phyloP scores from a whole-genome alignment of 2,329 filamentous ascomycete species.

The Clonostachys solani region DNA sequence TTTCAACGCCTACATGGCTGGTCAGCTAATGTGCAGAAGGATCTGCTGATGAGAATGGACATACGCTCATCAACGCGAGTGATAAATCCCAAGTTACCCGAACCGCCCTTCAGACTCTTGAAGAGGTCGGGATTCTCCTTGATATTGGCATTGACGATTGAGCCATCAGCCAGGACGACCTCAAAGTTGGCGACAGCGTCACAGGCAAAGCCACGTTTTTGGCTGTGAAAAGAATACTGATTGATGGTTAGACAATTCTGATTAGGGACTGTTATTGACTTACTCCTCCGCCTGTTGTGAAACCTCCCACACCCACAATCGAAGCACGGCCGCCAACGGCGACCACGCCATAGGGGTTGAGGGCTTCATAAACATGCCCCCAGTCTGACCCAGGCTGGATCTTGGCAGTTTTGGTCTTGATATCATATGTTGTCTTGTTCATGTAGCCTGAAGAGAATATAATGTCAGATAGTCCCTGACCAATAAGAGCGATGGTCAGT shows the following conservation, averaged over 20 bases:
- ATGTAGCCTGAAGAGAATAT: conserved; percentile 3
- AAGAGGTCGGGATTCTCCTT: conserved; percentile 31
- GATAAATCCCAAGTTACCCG: conserved; percentile 33
- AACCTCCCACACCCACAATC: conserved; percentile 26
- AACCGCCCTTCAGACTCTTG: conserved; percentile 36
- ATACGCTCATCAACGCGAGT: conserved; percentile 16
- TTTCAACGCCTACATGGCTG: conserved; percentile 13
- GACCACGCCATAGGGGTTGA: conserved; percentile 20
- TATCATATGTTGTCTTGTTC: conserved; percentile 9
- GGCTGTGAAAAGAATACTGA: conserved; percentile 23
- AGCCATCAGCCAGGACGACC: conserved; percentile 33
- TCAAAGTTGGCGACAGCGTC: conserved; percentile 31
- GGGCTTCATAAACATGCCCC: conserved; percentile 12
- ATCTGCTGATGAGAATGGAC: background rate
- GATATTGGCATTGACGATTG: conserved; percentile 30
- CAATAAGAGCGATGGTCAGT: background rate
- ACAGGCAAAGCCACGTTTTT: conserved; percentile 26
- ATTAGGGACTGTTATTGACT: too few relatives aligned
- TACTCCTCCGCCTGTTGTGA: conserved; percentile 25
- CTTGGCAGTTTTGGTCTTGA: conserved; percentile 23
- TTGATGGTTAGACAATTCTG: background rate
- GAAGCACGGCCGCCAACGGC: conserved; percentile 35
- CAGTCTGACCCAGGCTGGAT: conserved; percentile 38
- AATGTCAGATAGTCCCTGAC: background rate
- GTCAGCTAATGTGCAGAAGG: conserved; percentile 10